Evolutionary conservation across 148 eudicot genomes (phyloP).

Genomic region (Rhododendron ovatum): DNA sequence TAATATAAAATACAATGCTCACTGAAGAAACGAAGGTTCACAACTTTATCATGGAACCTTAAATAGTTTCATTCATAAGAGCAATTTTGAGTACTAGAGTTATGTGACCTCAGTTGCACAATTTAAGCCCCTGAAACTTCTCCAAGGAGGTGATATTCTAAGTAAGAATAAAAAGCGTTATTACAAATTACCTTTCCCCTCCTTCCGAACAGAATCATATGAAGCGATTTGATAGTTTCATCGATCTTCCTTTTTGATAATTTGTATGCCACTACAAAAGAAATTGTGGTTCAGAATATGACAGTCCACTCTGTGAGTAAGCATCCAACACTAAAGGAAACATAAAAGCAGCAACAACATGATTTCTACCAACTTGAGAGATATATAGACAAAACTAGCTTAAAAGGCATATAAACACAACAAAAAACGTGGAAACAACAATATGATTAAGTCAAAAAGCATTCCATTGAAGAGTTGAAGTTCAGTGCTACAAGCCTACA

Average conservation of each 20-base stretch:
- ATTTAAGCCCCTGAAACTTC: not conserved
- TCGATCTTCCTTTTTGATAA: conserved; percentile 78
- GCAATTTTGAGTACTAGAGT: not conserved
- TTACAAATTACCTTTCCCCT: conserved; percentile 69
- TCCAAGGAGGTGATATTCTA: not conserved
- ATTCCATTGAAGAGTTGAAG: not conserved
- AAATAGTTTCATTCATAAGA: not conserved
- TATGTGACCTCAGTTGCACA: not conserved
- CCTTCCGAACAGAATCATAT: conserved; percentile 73
- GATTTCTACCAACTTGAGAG: not conserved
- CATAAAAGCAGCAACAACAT: not conserved
- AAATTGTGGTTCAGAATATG: not conserved
- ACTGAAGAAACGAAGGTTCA: not conserved
- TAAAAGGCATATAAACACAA: not conserved
- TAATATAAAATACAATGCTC: not conserved
- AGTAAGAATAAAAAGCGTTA: not conserved
- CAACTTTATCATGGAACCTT: not conserved
- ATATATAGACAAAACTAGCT: not conserved
- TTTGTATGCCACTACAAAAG: conserved; percentile 76
- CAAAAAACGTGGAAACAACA: not conserved
- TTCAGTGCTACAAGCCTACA: not conserved
- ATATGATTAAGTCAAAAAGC: not conserved
- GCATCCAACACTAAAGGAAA: not conserved
- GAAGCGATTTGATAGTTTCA: conserved; percentile 69
- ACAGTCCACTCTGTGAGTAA: not conserved